A percentile compares a stretch with the other conserved stretches of the same genome.
phyloP scores from a whole-genome alignment of 768 basidiomycete genomes.

The Hygrocybe coccinea region DNA sequence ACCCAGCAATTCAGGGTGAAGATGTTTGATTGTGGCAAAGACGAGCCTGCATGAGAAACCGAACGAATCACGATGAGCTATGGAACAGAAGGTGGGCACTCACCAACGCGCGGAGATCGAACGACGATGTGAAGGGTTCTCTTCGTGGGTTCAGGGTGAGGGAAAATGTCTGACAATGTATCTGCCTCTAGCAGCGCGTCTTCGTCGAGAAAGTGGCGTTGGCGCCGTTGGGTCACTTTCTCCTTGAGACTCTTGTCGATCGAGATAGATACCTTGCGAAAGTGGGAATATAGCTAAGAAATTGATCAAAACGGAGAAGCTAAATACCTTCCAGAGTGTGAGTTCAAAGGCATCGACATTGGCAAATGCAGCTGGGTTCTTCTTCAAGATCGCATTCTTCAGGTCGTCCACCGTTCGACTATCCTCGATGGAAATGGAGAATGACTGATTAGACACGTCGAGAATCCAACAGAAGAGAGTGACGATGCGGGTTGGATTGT shows the following conservation, averaged over 20 bases:
- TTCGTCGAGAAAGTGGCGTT: too few species aligned
- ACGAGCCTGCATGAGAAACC: background rate
- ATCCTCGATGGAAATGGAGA: too few species aligned
- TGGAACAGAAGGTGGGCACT: background rate
- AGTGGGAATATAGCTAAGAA: background rate
- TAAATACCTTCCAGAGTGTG: too few species aligned
- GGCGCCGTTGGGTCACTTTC: background rate
- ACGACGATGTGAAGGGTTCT: background rate
- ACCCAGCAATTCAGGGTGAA: background rate
- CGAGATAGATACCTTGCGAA: background rate
- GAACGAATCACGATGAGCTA: background rate
- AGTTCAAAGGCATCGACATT: background rate
- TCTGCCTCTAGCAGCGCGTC: background rate
- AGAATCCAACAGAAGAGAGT: too few species aligned
- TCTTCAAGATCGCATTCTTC: slow-evolving; percentile 2
- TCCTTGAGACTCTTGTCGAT: background rate
- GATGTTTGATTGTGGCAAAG: background rate
- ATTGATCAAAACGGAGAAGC: background rate
- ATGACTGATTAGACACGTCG: too few species aligned
- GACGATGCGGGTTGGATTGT: background rate
- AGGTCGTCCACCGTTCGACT: slow-evolving; percentile 1
- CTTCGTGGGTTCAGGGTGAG: background rate
- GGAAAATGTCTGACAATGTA: background rate
- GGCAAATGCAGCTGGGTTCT: background rate
- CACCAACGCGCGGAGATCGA: background rate